Conservation (phyloP, 768 basidiomycete genomes). For the Podaxis sp. region DNA sequence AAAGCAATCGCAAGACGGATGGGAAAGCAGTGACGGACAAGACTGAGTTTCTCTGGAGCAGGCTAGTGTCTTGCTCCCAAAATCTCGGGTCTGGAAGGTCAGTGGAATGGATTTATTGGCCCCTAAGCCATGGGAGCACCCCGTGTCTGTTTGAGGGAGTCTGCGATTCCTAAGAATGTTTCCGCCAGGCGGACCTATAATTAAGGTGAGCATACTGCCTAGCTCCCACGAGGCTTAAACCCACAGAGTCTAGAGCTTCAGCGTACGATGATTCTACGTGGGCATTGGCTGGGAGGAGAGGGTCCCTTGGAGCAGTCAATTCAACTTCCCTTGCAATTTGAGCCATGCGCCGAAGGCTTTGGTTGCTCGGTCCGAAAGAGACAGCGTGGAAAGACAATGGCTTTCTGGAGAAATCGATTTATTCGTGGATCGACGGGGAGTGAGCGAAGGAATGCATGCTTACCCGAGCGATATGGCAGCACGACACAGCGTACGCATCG, state of each 20-base stretch:
- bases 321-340: slow-evolving; percentile 49
- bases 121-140: slow-evolving; percentile 40
- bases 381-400: slow-evolving; percentile 59
- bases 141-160: slow-evolving; percentile 56
- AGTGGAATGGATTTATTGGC: neutral
- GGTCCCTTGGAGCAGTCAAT: slow-evolving; percentile 34
- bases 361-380: slow-evolving; percentile 44
- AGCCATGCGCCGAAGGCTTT: slow-evolving; percentile 46
- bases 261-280: slow-evolving; percentile 43
- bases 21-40: too few species aligned
- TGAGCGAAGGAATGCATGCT: neutral
- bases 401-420: slow-evolving; percentile 34
- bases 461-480: slow-evolving; percentile 44
- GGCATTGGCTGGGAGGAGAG: slow-evolving; percentile 18
- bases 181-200: slow-evolving; percentile 51
- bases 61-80: too few species aligned
- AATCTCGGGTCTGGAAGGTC: neutral
- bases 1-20: too few species aligned
- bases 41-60: too few species aligned
- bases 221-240: slow-evolving; percentile 15
- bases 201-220: neutral
- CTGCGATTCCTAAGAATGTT: slow-evolving; percentile 58
- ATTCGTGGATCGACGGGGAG: neutral
- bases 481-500: slow-evolving; percentile 42
- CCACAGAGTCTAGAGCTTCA: slow-evolving; percentile 51